These are phyloP conservation scores for Chlorella variabilis DNA, from an alignment of 163 green algal genomes.

Conservation along the genomic window DNA sequence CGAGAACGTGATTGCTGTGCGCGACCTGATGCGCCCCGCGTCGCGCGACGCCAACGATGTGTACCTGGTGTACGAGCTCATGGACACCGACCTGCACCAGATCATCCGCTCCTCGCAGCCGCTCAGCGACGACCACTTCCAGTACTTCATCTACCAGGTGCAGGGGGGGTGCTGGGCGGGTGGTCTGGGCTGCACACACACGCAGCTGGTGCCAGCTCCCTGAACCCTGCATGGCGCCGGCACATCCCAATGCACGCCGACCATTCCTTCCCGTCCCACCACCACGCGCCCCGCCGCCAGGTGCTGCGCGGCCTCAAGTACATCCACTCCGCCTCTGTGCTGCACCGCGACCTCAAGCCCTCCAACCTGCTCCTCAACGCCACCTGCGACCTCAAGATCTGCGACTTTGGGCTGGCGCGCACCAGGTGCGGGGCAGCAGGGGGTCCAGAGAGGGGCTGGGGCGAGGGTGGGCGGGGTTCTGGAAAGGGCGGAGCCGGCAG, in stretches of 20 bases:
- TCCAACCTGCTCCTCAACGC: constrained; percentile 97
- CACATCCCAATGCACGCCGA: too few species aligned
- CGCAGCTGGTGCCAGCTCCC: too few species aligned
- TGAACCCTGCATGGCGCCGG: too few species aligned
- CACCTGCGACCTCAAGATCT: constrained; percentile 99
- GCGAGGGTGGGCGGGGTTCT: too few species aligned
- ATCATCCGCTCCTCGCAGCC: constrained; percentile 96
- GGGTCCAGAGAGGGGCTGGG: too few species aligned
- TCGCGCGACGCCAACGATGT: constrained; percentile 89
- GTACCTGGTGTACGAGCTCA: constrained; percentile 99
- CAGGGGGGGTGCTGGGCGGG: background rate
- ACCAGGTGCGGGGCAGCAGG: constrained; percentile 61
- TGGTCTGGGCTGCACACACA: too few species aligned
- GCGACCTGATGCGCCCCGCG: constrained; percentile 49
- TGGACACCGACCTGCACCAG: constrained; percentile 99
- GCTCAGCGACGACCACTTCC: constrained; percentile 96
- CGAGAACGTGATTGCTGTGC: constrained; percentile 49
- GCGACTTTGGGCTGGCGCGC: constrained; percentile 97
- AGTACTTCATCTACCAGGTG: constrained; percentile 98
- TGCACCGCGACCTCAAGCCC: constrained; percentile 98
- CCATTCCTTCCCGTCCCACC: too few species aligned
- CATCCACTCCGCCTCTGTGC: constrained; percentile 94
- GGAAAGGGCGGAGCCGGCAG: too few species aligned
- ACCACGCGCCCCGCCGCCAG: constrained; percentile 68
- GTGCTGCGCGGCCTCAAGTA: constrained; percentile 97